These are phyloP conservation scores for Gossypium anomalum DNA, from an alignment of 345 rosid species.

Conservation along the genomic window DNA sequence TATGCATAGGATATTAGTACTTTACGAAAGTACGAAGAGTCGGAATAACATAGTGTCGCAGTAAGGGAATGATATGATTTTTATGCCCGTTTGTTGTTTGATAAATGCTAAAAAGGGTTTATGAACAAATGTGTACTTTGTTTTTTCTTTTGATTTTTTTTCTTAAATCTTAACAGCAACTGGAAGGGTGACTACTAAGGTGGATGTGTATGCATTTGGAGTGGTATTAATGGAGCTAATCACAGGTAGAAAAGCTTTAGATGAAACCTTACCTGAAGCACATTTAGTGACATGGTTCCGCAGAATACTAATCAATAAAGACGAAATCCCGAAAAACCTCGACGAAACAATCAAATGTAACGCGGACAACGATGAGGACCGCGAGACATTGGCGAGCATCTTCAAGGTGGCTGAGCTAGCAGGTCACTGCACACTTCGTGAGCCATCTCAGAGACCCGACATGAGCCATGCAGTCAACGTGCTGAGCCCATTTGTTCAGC, in stretches of 20 bases:
- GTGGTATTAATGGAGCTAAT: constrained; percentile 83
- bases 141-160: neutral
- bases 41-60: too few relatives aligned
- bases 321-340: constrained; percentile 50
- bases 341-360: constrained; percentile 44
- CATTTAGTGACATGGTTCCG: constrained; percentile 90
- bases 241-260: constrained; percentile 81
- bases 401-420: constrained; percentile 70
- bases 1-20: too few relatives aligned
- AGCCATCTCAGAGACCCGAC: constrained; percentile 84
- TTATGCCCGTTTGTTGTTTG: neutral
- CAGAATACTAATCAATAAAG: constrained; percentile 53
- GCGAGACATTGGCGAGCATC: constrained; percentile 55
- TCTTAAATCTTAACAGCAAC: constrained; percentile 48
- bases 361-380: constrained; percentile 23
- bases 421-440: constrained; percentile 83
- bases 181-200: constrained; percentile 88
- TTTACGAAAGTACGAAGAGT: too few relatives aligned
- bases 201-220: constrained; percentile 84
- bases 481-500: constrained; percentile 70
- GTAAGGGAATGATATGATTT: too few relatives aligned
- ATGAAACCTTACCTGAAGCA: constrained; percentile 62
- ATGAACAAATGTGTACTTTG: neutral
- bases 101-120: neutral
- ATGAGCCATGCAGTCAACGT: constrained; percentile 86